Base-by-base conservation (phyloP, 495 filamentous ascomycete genomes). In the Polyplosphaeria fusca region DNA sequence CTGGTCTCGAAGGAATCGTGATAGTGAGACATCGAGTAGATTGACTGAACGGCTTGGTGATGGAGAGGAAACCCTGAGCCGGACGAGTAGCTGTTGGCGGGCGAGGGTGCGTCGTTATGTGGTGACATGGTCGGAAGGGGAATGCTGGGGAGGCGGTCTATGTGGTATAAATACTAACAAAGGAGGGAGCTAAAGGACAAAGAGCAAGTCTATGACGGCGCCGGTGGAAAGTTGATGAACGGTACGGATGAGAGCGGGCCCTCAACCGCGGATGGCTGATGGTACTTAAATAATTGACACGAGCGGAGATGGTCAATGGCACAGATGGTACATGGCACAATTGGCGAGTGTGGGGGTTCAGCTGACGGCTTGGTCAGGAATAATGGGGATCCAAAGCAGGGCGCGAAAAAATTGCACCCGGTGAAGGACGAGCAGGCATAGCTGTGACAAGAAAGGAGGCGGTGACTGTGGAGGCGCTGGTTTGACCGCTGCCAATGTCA, bases 1-100 rank as follows among this genome's bases (percentile, higher is more conserved):
- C 65, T 67, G 38, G 65, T 59, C 25, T 67, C 65, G 46, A 65
- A 67, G 28, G 25, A 30, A 38, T 67, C 58, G 45, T 60, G 40
- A 52, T 61, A 63, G 32, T 57, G 52, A 40, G 39, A 18, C 58
- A 62, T 58, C 51, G 22, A 32, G 60, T 63, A 67, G 30, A 63
- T 46, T 26, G 60, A 55, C 18, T 63, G 64, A 0, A 63, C 64
- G 4, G 64, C 63, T 47, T 53, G 56, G 26, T 59, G 57, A 24
- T 54, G 58, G 19, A 50, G 22, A 18, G 58, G 50, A 58, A 65
- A 65, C 37, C 23, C 44, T 16, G 53, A 49, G 30, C 20, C 25
- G 12, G 25, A n/a, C 13, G 52, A 42, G 41, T 58, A 66, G 58
- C 63, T 62, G 23, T 35, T 24, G n/a, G 42, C 49, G 2, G 63